phyloP scores from a whole-genome alignment of 305 asterid genomes.

The Fraxinus xanthoxyloides region DNA sequence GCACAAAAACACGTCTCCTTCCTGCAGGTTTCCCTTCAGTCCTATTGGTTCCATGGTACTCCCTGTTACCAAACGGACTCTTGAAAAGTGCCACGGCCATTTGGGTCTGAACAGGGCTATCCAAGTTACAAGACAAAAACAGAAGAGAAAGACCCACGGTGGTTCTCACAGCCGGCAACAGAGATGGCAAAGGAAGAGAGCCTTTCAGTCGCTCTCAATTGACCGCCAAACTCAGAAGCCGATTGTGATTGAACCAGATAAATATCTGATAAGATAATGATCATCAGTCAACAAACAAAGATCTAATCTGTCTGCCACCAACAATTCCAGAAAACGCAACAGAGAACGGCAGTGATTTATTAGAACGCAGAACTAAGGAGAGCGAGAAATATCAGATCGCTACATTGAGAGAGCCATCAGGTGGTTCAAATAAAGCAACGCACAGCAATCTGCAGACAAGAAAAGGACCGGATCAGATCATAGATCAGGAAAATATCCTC shows the following conservation, averaged over 20 bases:
- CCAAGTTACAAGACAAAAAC: constrained; percentile 69
- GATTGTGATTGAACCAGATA: constrained; percentile 31
- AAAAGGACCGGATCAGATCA: constrained; percentile 6
- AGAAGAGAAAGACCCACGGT: constrained; percentile 26
- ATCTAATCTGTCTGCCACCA: constrained; percentile 21
- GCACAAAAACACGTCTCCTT: constrained; percentile 86
- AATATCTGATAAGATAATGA: constrained; percentile 25
- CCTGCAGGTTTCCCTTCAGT: constrained; percentile 59
- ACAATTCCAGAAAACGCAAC: constrained; percentile 17
- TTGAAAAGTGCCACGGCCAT: constrained; percentile 89
- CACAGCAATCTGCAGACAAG: constrained; percentile 36
- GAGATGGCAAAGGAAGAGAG: constrained; percentile 59
- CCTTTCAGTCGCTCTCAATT: constrained; percentile 41
- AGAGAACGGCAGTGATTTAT: constrained; percentile 15
- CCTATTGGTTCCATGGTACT: constrained; percentile 58
- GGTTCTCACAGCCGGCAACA: constrained; percentile 48
- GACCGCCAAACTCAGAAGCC: constrained; percentile 54
- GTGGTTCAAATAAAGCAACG: constrained; percentile 21
- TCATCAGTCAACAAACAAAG: constrained; percentile 45
- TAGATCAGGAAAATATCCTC: background rate
- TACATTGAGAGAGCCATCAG: constrained; percentile 52
- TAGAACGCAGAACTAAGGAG: background rate
- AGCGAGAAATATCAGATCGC: constrained; percentile 25
- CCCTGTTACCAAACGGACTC: constrained; percentile 63
- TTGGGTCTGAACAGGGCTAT: constrained; percentile 88